A percentile compares a stretch with the other conserved stretches of the same genome.
These are phyloP conservation scores for Rhizomucor miehei DNA, from an alignment of 371 early-diverging fungal genomes.

Conservation along the genomic window DNA sequence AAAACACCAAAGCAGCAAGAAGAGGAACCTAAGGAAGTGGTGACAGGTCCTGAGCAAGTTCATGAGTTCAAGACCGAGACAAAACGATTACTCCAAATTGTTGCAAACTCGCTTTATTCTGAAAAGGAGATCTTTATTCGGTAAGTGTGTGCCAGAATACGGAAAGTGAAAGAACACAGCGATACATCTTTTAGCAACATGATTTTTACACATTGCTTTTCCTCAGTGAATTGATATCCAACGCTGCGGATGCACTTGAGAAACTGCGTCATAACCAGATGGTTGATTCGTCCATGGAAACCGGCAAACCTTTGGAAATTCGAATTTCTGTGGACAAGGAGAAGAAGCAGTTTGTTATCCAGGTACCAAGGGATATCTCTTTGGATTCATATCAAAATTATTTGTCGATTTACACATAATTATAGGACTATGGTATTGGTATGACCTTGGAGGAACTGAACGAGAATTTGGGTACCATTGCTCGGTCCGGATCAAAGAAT, in stretches of 20 bases:
- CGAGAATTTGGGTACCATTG: conserved; percentile 96
- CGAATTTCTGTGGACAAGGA: conserved; percentile 72
- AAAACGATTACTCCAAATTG: conserved; percentile 79
- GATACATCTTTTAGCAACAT: no score
- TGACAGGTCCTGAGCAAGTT: conserved; percentile 38
- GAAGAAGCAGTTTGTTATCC: conserved; percentile 78
- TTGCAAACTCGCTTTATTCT: conserved; percentile 86
- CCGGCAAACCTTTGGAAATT: conserved; percentile 77
- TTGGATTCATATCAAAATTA: background rate
- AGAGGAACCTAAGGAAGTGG: conserved; percentile 19
- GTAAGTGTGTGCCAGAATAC: conserved; percentile 26
- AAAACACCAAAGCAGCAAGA: no score
- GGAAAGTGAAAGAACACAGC: background rate
- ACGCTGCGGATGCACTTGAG: conserved; percentile 98
- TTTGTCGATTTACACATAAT: no score
- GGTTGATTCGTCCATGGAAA: conserved; percentile 51
- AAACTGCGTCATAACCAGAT: conserved; percentile 86
- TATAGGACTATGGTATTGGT: conserved; percentile 96
- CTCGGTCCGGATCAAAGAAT: conserved; percentile 88
- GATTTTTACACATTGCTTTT: no score
- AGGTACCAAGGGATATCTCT: conserved; percentile 15
- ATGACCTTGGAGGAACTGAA: conserved; percentile 94
- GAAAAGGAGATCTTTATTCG: conserved; percentile 84
- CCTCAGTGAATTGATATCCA: conserved; percentile 96
- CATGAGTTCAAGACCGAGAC: conserved; percentile 86